Evolutionary conservation across 345 rosid genomes (phyloP).

Genomic region (Cardamine chenopodiifolia): DNA sequence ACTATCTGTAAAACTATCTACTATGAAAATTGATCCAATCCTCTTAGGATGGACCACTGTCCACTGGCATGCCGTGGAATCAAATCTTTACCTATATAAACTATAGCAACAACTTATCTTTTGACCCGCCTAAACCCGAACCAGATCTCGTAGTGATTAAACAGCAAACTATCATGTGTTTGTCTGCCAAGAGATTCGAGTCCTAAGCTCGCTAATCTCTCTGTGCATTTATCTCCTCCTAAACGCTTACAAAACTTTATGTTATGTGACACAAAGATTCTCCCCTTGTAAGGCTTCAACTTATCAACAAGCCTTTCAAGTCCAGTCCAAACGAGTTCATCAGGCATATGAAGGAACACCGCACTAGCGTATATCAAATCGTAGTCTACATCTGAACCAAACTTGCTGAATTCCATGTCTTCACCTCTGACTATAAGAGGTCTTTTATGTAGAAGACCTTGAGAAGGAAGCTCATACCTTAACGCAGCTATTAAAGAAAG

Average conservation of each 20-base stretch:
- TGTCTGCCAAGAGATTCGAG: conserved; percentile 65
- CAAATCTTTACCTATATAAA: not conserved
- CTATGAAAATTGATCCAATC: not conserved
- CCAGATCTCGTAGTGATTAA: conserved; percentile 94
- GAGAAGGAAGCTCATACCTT: conserved; percentile 90
- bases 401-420: conserved; percentile 81
- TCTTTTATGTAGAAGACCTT: conserved; percentile 76
- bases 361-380: conserved; percentile 89
- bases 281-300: conserved; percentile 72
- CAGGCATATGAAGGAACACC: conserved; percentile 89
- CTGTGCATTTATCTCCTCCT: conserved; percentile 74
- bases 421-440: conserved; percentile 76
- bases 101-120: conserved; percentile 38
- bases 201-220: conserved; percentile 67
- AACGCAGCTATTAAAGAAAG: conserved; percentile 91
- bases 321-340: conserved; percentile 85
- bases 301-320: conserved; percentile 65
- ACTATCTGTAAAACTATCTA: not conserved
- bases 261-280: conserved; percentile 90
- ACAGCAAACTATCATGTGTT: conserved; percentile 83
- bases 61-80: conserved; percentile 3
- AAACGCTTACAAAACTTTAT: conserved; percentile 77
- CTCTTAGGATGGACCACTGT: not conserved
- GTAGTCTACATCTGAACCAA: conserved; percentile 59
- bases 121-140: conserved; percentile 66